Percentiles rank a stretch among this genome's conserved stretches.
Conservation (phyloP, 2,329 filamentous ascomycete species). For the Lizonia empirigonia region DNA sequence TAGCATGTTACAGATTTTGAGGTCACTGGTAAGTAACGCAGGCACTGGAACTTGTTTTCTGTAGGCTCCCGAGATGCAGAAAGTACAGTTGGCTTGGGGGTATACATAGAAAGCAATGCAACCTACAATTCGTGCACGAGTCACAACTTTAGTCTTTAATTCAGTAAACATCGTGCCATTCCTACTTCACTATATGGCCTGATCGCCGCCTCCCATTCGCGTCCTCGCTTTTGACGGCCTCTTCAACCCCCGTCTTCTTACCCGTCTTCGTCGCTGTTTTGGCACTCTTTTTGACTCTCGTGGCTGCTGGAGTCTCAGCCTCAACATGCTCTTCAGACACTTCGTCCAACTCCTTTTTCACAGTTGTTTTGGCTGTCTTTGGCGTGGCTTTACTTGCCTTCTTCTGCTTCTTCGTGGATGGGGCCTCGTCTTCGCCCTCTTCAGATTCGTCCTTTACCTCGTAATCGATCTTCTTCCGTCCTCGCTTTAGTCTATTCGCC, state of each 20-base stretch:
- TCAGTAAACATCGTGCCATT: background rate
- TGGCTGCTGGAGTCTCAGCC: constrained; percentile 15
- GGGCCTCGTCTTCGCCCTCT: constrained; percentile 35
- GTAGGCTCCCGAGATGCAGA: background rate
- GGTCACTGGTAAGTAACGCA: background rate
- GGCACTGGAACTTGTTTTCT: background rate
- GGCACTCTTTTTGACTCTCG: constrained; percentile 31
- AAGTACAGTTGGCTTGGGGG: background rate
- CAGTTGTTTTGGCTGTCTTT: background rate
- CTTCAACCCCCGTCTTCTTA: constrained; percentile 7
- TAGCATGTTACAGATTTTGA: no score
- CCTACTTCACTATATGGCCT: constrained; percentile 26
- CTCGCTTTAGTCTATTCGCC: constrained; percentile 23
- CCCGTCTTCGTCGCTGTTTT: constrained; percentile 21
- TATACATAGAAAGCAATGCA: background rate
- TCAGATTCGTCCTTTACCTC: constrained; percentile 25
- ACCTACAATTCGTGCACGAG: background rate
- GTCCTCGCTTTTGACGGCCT: constrained; percentile 23
- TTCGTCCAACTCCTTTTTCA: background rate
- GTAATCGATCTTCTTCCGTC: constrained; percentile 28
- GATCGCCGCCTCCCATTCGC: constrained; percentile 29
- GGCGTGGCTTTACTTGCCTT: background rate
- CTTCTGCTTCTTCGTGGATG: constrained; percentile 36
- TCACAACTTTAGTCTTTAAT: background rate
- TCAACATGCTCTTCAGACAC: background rate